Percentiles rank a stretch among this genome's conserved stretches.
Evolutionary conservation across 805 yeast species (phyloP).

Genomic region (Sugiyamaella americana): DNA sequence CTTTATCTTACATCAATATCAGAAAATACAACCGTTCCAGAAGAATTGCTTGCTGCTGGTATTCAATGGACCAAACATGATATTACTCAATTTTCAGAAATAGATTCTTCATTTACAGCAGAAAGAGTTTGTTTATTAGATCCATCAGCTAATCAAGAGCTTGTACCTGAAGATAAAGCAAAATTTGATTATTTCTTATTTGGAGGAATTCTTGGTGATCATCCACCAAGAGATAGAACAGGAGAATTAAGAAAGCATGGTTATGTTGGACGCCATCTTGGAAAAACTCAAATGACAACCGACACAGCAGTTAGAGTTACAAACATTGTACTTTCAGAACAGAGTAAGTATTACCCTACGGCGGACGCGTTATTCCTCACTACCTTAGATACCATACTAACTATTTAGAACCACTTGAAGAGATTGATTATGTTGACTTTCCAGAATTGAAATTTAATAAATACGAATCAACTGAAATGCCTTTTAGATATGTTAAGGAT

Average conservation of each 20-base stretch:
- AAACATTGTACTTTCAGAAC: slow-evolving; percentile 62
- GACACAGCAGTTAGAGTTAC: slow-evolving; percentile 96
- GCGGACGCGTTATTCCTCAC: too few species aligned
- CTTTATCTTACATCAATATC: slow-evolving; percentile 75
- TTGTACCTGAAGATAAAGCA: slow-evolving; percentile 60
- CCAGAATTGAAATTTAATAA: slow-evolving; percentile 88
- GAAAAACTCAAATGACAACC: slow-evolving; percentile 90
- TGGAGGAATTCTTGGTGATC: slow-evolving; percentile 95
- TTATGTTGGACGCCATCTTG: slow-evolving; percentile 80
- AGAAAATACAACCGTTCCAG: slow-evolving; percentile 61
- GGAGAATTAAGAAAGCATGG: slow-evolving; percentile 85
- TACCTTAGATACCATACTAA: too few species aligned
- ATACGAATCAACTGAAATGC: slow-evolving; percentile 95
- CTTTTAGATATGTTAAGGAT: slow-evolving; percentile 81
- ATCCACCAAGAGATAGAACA: slow-evolving; percentile 82
- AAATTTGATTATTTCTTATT: slow-evolving; percentile 83
- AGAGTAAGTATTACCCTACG: slow-evolving; percentile 28
- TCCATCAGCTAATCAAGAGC: slow-evolving; percentile 74
- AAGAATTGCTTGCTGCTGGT: slow-evolving; percentile 50
- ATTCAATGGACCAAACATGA: slow-evolving; percentile 80
- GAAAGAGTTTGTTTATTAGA: slow-evolving; percentile 75
- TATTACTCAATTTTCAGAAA: slow-evolving; percentile 33
- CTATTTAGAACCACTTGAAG: slow-evolving; percentile 49
- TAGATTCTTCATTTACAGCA: slow-evolving; percentile 35
- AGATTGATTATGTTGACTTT: slow-evolving; percentile 80